A percentile compares a stretch with the other conserved stretches of the same genome.
Evolutionary conservation across 208 protist species (phyloP).

Genomic region (Acanthamoeba pearcei): DNA sequence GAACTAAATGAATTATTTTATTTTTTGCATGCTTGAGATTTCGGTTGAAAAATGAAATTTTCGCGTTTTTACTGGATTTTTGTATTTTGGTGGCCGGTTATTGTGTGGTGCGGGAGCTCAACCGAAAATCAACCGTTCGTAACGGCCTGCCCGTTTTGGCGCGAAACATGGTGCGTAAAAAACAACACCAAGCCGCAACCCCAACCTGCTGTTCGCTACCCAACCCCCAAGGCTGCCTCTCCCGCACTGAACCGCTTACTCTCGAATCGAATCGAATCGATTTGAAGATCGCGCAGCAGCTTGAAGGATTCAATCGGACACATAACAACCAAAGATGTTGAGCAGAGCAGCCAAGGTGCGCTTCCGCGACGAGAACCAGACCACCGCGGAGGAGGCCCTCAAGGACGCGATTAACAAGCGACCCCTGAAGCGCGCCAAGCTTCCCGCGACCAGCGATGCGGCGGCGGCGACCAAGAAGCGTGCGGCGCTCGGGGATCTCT

Average conservation of each 20-base stretch:
- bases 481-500: conserved; percentile 34
- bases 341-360: conserved; percentile 45
- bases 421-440: conserved; percentile 57
- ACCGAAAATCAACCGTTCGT: not conserved
- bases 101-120: not conserved
- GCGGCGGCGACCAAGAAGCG: conserved; percentile 29
- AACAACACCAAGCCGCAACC: not conserved
- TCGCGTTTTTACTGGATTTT: not conserved
- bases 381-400: conserved; percentile 43
- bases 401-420: not conserved
- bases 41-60: no score
- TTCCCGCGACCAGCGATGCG: not conserved
- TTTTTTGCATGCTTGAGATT: no score
- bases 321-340: not conserved
- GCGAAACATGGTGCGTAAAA: not conserved
- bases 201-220: not conserved
- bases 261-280: not conserved
- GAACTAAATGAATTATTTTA: no score
- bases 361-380: conserved; percentile 49
- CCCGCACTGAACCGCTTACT: not conserved
- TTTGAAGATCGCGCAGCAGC: not conserved
- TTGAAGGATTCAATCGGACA: not conserved
- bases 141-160: not conserved
- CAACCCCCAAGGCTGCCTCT: not conserved
- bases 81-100: not conserved